Evolutionary conservation across 345 rosid genomes (phyloP).

Genomic region (Pistacia vera): DNA sequence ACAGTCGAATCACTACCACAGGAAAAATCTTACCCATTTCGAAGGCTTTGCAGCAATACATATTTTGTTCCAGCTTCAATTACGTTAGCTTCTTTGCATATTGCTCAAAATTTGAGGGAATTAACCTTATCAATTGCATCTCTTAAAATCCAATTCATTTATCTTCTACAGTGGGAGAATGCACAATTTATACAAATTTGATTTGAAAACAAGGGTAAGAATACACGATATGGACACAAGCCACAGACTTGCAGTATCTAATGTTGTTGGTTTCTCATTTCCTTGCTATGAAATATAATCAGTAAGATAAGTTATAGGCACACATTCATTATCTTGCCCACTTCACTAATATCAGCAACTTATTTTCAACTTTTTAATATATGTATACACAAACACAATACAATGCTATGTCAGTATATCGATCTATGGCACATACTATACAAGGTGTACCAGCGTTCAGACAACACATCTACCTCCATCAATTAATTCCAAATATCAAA

Average conservation of each 20-base stretch:
- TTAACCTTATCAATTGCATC: background rate
- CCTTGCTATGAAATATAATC: background rate
- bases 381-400: background rate
- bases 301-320: background rate
- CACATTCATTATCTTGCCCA: background rate
- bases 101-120: background rate
- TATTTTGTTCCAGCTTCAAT: background rate
- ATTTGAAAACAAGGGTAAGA: background rate
- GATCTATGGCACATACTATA: background rate
- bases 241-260: background rate
- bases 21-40: background rate
- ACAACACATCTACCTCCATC: background rate
- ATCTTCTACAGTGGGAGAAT: background rate
- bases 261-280: background rate
- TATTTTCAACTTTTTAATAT: no score
- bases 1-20: background rate
- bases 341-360: background rate
- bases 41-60: background rate
- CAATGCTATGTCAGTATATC: background rate
- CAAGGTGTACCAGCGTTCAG: background rate
- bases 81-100: background rate
- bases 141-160: background rate
- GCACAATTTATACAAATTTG: background rate
- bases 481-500: background rate
- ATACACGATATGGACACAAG: background rate